Base-by-base conservation (phyloP, 2,329 filamentous ascomycete genomes). In the Dryadomyces sulphureus region DNA sequence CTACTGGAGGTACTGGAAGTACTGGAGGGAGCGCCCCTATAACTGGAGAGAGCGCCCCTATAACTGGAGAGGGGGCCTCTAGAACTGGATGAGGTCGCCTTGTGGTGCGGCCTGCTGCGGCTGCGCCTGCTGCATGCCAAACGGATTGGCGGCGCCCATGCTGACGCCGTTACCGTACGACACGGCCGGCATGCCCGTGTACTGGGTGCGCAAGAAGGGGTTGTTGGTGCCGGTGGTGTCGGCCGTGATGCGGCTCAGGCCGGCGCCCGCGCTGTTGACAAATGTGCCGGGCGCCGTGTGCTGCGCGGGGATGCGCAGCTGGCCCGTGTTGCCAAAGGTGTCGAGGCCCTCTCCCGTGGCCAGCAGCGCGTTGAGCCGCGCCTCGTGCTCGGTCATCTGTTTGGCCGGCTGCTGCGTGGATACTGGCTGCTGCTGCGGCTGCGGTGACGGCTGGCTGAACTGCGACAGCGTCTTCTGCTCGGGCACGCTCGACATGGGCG, bases 211-310 rank as follows among this genome's bases (percentile, higher is more conserved):
- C 55, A 94, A 67, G 67, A 96, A 98, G 0, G 92, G 92, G 59
- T 96, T 92, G 59, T 96, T 92, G 7, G 49, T 48, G 27, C 82
- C 83, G 2, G 81, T 87, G 1, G 85, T 86, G 19, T 88, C 69
- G 45, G 70, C 60, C 49, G 69, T 84, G 38, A 95, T 64, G 48
- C 76, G 75, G 54, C 78, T 77, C 48, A 85, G 66, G n/a, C 86
- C 85, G 34, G 82, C 72, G 43, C 92, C 92, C 7, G 92, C 88
- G 49, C 86, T 94, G 66, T 98, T 98, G 65, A 98, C 82, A 61
- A 96, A 98, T 0, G 85, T 93, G 22, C 90, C 92, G 0, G 92
- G 92, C 1, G 92, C 88, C 0, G 92, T 98, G 62, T 98, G 92
- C 60, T 98, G 92, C 2, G 92, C 81, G 1, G 92, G 92, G 52